Percentiles rank a stretch among this genome's conserved stretches.
phyloP scores from a whole-genome alignment of 2,329 filamentous ascomycete species.

The Microdochium nivale region DNA sequence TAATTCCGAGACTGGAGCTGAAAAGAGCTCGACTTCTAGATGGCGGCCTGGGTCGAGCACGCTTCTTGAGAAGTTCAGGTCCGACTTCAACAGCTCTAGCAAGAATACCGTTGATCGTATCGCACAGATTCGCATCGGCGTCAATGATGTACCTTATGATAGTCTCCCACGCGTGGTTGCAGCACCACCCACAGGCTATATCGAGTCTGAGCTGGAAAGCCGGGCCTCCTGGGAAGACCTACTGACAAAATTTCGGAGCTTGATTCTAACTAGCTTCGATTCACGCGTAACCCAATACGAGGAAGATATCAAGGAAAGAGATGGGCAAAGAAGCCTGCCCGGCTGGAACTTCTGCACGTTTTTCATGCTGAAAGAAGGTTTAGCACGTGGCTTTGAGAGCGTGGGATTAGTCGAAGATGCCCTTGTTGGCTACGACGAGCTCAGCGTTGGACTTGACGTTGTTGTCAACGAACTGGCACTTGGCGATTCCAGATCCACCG shows the following conservation, averaged over 20 bases:
- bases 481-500: slow-evolving; percentile 54
- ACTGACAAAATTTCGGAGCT: slow-evolving; percentile 74
- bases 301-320: slow-evolving; percentile 92
- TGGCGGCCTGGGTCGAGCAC: slow-evolving; percentile 76
- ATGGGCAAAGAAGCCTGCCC: slow-evolving; percentile 74
- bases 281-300: slow-evolving; percentile 88
- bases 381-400: slow-evolving; percentile 90
- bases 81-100: slow-evolving; percentile 72
- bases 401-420: slow-evolving; percentile 95
- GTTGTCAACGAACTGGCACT: slow-evolving; percentile 68
- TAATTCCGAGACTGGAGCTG: slow-evolving; percentile 45
- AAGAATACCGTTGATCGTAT: slow-evolving; percentile 71
- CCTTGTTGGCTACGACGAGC: slow-evolving; percentile 87
- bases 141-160: slow-evolving; percentile 61
- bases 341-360: slow-evolving; percentile 99
- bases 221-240: slow-evolving; percentile 79
- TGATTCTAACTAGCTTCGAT: slow-evolving; percentile 87
- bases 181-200: slow-evolving; percentile 54
- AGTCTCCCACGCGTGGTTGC: slow-evolving; percentile 54
- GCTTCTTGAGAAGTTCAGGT: slow-evolving; percentile 78
- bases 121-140: slow-evolving; percentile 73
- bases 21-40: slow-evolving; percentile 56
- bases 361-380: slow-evolving; percentile 92
- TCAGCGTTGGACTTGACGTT: slow-evolving; percentile 77
- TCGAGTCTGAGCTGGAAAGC: slow-evolving; percentile 67